Base-by-base conservation (phyloP, 2,329 filamentous ascomycete genomes). In the Sporothrix dimorphospora region DNA sequence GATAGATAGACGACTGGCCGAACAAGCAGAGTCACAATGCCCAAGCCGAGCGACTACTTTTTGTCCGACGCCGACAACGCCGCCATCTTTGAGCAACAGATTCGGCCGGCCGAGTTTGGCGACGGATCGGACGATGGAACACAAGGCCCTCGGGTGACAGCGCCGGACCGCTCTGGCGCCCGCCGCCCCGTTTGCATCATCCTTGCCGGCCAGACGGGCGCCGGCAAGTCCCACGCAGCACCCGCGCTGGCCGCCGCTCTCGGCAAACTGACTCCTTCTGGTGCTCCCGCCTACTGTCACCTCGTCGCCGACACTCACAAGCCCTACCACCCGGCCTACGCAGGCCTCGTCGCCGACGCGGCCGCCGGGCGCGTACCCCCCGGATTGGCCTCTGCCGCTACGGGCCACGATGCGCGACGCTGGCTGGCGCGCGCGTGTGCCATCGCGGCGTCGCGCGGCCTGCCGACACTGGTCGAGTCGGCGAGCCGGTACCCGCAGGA, bases 301-400 rank as follows among this genome's bases (percentile, higher is more conserved):
- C 80, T 86, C 74, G 82, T 85, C 71, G 83, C 84, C 70, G 84
- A 85, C 79, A 82, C 82, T 27, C 85, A 84, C 81, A 86, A 86
- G 75, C 80, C 81, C 4, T 82, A 84, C 78, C 84, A 86, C 77
- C 84, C 84, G 0, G 73, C 78, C 21, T 85, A 84, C 77, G 40
- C 74, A 16, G n/a, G 69, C 2, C 78, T 83, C 34, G 73, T 81
- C 7, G 63, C 74, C 19, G 38, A 49, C 3, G 72, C 74, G 27
- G 49, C 69, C 5, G 74, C 77, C 21, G 71, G 75, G 0, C 73
- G 72, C 11, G 75, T 75, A 2, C 73, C 76, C 16, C 80, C 81
- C 4, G 73, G 77, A 2, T 77, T 83, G 21, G 82, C 84, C 2
- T 82, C 81, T 3, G 76, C 80, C 0, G 82, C 82, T 5, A 81